Evolutionary conservation across 2,329 filamentous ascomycete species (phyloP).

Genomic region (Teratosphaeria gauchensis): DNA sequence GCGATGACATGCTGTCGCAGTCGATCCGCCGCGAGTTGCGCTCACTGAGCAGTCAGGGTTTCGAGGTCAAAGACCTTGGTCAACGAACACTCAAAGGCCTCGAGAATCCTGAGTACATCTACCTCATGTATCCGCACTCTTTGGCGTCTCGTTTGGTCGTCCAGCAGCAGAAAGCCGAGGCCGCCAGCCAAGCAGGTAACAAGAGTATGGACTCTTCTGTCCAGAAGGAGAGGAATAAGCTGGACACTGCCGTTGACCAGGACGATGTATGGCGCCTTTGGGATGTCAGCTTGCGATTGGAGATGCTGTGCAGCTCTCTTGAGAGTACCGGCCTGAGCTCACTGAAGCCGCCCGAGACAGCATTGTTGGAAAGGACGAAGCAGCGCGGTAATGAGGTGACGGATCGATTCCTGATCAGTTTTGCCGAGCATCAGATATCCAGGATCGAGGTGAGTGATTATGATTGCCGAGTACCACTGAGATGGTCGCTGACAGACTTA

Average conservation of each 20-base stretch:
- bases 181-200: constrained; percentile 20
- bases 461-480: background rate
- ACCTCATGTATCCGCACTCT: constrained; percentile 86
- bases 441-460: constrained; percentile 71
- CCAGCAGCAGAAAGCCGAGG: constrained; percentile 47
- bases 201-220: background rate
- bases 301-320: constrained; percentile 86
- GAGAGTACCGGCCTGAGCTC: constrained; percentile 56
- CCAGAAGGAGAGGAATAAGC: constrained; percentile 40
- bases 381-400: constrained; percentile 71
- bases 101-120: constrained; percentile 93
- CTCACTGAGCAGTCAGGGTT: constrained; percentile 80
- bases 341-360: constrained; percentile 71
- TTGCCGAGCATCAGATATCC: constrained; percentile 90
- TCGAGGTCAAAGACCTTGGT: constrained; percentile 92
- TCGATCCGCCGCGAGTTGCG: constrained; percentile 80
- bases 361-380: constrained; percentile 66
- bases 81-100: constrained; percentile 93
- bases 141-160: constrained; percentile 70
- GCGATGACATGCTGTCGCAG: constrained; percentile 63
- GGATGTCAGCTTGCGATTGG: constrained; percentile 77
- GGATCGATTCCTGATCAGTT: constrained; percentile 76
- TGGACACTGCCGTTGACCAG: constrained; percentile 64
- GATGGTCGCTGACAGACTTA: background rate
- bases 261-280: constrained; percentile 83